Base-by-base conservation (phyloP, 2,329 filamentous ascomycete species). In the Cryphonectria naterciae region DNA sequence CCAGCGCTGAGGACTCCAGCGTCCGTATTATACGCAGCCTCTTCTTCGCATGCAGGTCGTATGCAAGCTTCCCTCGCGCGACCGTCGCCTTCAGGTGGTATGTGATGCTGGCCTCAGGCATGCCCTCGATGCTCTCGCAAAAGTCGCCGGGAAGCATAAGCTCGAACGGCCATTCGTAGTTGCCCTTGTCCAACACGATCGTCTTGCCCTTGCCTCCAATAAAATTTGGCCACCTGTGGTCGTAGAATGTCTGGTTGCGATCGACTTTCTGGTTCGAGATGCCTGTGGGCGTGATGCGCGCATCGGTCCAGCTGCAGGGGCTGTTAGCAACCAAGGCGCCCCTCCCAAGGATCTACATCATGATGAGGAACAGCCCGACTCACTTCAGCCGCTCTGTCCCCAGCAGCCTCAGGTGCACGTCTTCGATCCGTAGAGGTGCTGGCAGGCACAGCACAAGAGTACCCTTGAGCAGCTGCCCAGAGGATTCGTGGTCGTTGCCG, bases 21-120 rank as follows among this genome's bases (percentile, higher is more conserved):
- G 93, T 95, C 70, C 93, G 88, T 70, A 95, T 92, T 70, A 95
- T 89, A 69, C 93, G 89, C 69, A 96, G 81, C 68, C 92, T 91
- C 80, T 95, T 95, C 79, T 91, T 91, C 46, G 93, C 88, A 75
- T 93, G 89, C 66, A 97, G 85, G 79, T 97, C 94, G 83, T 97
- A 95, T 77, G 92, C 91, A 77, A 98, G 90, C 83, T 96, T 97
- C 73, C 94, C 93, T 71, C 95, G 85, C 62, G 92, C 92, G 66
- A 98, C 91, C 67, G 94, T 95, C 1, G 95, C 96, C 81, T 97
- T 97, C 77, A 99, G 86, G 75, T 92, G 91, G 82, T 98, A 99
- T 64, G 93, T 92, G 72, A 98, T 91, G 82, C 92, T 95, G 22
- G 93, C 95, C 76, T 97, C 93, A 69, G 88, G 87, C 70, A 98